Evolutionary conservation across 495 filamentous ascomycete species (phyloP).

Genomic region (Xylaria acuta): DNA sequence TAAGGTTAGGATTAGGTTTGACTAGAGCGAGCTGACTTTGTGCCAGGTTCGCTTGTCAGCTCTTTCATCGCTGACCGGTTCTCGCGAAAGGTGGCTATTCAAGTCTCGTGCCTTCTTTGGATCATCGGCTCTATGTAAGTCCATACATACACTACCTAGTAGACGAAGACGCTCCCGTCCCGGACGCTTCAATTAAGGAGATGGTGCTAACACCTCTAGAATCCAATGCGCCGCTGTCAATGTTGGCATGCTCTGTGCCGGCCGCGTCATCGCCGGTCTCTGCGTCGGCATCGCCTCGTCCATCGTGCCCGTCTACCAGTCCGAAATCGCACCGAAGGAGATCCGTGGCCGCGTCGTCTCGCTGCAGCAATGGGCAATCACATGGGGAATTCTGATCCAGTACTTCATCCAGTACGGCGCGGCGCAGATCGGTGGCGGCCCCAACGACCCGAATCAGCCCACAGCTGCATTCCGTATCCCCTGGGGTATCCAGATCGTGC

Average conservation of each 20-base stretch:
- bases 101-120: conserved; percentile 74
- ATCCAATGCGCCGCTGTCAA: conserved; percentile 67
- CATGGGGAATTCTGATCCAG: conserved; percentile 71
- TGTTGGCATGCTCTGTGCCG: conserved; percentile 69
- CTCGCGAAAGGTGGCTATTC: conserved; percentile 72
- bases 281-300: conserved; percentile 78
- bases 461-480: conserved; percentile 73
- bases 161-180: background rate
- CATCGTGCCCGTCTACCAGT: conserved; percentile 78
- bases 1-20: background rate
- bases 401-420: conserved; percentile 77
- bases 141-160: background rate
- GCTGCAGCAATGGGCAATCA: conserved; percentile 79
- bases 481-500: conserved; percentile 75
- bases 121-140: conserved; percentile 67
- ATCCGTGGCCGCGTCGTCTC: conserved; percentile 79
- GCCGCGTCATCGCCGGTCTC: conserved; percentile 73
- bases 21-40: background rate
- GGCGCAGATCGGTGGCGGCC: conserved; percentile 65
- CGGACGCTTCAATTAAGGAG: background rate
- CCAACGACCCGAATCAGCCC: conserved; percentile 61
- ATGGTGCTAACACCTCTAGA: conserved; percentile 29
- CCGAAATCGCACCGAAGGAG: conserved; percentile 79
- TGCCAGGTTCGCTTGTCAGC: conserved; percentile 61
- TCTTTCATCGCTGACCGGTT: conserved; percentile 71